Evolutionary conservation across 768 basidiomycete genomes (phyloP), one percentile per base, ranked within the genome.

Genomic region (Mycena chlorophos): DNA sequence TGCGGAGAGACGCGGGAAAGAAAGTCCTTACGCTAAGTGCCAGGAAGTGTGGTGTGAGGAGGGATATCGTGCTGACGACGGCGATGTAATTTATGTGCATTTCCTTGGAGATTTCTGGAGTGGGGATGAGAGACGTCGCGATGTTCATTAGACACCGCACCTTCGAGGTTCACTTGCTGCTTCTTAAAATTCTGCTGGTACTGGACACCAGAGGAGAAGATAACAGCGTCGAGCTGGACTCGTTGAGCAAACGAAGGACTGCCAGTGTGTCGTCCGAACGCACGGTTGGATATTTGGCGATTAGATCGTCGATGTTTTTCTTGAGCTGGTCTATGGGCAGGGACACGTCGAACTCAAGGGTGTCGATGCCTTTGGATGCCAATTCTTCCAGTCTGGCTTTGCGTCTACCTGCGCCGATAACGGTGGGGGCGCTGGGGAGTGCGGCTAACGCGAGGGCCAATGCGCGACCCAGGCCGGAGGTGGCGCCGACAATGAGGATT

Each of bases 381-480:
- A 86, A 71, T 53, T 81, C 78, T 17, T 79, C 75, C 17, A 86
- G 74, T 37, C 84, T 70, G n/a, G 80, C 78, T 57, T 77, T 61
- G 6, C 75, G 72, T 19, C 75, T 66, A n/a, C 75, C 75, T 17
- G 68, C 65, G 38, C 68, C 72, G 42, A 78, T 71, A 47, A 77
- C 73, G 1, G 66, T 70, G 8, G 75, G 75, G 28, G 68, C 61
- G 39, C 68, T 76, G 0, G 80, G 78, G 2, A 84, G 70, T 26
- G 65, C 67, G 27, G 79, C 73, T 39, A 84, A 71, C 20, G 75
- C 73, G 10, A 80, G 71, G 5, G 83, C 83, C 5, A 86, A 76
- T 30, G 78, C 76, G 3, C 81, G 78, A 17, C 85, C 84, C 28
- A 85, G 80, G 28, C 84, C 83, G 27, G 81, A 70, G 3, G 84